Conservation (phyloP, 768 basidiomycete genomes). For the Lactarius quietus region DNA sequence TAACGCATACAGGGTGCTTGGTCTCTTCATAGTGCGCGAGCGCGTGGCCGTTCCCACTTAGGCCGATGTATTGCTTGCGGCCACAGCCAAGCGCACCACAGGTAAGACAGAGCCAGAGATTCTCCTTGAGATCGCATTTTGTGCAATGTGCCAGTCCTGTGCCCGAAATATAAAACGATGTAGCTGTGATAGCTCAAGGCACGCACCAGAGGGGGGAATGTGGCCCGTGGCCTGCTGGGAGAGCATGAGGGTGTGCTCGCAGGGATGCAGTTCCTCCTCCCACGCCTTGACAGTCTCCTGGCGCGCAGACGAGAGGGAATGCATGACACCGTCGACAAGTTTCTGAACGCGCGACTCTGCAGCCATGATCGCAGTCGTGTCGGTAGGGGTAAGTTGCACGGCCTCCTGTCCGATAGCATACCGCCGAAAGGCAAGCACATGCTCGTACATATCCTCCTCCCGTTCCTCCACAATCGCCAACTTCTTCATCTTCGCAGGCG, state of each 20-base stretch:
- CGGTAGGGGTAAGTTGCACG: slow-evolving; percentile 35
- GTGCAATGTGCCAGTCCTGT: slow-evolving; percentile 57
- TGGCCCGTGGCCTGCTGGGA: slow-evolving; percentile 46
- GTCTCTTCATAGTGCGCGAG: slow-evolving; percentile 70
- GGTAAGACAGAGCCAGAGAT: slow-evolving; percentile 92
- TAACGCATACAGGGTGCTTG: slow-evolving; percentile 80
- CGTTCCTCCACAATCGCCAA: slow-evolving; percentile 83
- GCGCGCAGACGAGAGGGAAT: slow-evolving; percentile 81
- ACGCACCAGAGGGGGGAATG: slow-evolving; percentile 53
- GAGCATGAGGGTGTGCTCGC: slow-evolving; percentile 71
- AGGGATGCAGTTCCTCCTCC: slow-evolving; percentile 90
- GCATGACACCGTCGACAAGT: slow-evolving; percentile 67
- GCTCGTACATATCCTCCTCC: slow-evolving; percentile 87
- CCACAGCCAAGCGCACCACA: slow-evolving; percentile 93
- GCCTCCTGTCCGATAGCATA: slow-evolving; percentile 60
- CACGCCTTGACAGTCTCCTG: slow-evolving; percentile 95
- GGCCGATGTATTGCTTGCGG: slow-evolving; percentile 74
- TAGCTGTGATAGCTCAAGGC: not conserved
- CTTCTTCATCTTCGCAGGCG: slow-evolving; percentile 85
- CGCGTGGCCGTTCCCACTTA: slow-evolving; percentile 88
- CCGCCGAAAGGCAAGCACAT: slow-evolving; percentile 61
- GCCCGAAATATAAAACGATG: not conserved
- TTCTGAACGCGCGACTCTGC: slow-evolving; percentile 44
- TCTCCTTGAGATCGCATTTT: slow-evolving; percentile 81
- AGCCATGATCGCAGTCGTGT: slow-evolving; percentile 41